A percentile compares a stretch with the other conserved stretches of the same genome.
phyloP scores from a whole-genome alignment of 306 rosid genomes.

The Pyrus communis region DNA sequence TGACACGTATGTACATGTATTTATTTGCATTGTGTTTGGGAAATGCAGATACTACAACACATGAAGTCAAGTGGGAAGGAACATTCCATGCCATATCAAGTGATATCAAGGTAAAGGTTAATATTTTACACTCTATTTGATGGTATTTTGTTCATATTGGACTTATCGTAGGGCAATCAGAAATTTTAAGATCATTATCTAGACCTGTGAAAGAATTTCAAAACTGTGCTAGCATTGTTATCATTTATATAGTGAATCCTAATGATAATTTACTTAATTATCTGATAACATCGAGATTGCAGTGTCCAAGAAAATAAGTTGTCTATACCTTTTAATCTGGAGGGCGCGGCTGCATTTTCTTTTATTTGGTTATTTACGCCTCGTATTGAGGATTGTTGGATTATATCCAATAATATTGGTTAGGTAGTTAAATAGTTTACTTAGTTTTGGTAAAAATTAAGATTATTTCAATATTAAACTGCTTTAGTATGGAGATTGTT shows the following conservation, averaged over 20 bases:
- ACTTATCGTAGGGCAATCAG: neutral
- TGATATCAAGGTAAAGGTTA: constrained; percentile 72
- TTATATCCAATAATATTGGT: neutral
- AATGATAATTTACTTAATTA: neutral
- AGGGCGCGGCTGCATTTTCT: neutral
- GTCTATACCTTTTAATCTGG: neutral
- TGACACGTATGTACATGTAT: constrained; percentile 2
- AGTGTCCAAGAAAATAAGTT: neutral
- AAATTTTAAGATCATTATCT: neutral
- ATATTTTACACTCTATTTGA: neutral
- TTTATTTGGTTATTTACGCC: neutral
- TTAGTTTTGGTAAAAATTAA: neutral
- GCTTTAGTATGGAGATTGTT: neutral
- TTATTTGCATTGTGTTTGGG: constrained; percentile 9
- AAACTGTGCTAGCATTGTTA: constrained; percentile 3
- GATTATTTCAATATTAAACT: neutral
- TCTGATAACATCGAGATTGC: neutral
- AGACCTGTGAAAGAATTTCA: neutral
- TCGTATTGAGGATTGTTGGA: neutral
- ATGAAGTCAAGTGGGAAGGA: constrained; percentile 99
- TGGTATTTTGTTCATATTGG: neutral
- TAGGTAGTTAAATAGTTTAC: neutral
- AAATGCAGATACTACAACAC: constrained; percentile 85
- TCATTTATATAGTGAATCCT: neutral
- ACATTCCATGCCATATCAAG: constrained; percentile 97